phyloP scores from a whole-genome alignment of 345 rosid genomes.

The Cardiospermum halicacabum region DNA sequence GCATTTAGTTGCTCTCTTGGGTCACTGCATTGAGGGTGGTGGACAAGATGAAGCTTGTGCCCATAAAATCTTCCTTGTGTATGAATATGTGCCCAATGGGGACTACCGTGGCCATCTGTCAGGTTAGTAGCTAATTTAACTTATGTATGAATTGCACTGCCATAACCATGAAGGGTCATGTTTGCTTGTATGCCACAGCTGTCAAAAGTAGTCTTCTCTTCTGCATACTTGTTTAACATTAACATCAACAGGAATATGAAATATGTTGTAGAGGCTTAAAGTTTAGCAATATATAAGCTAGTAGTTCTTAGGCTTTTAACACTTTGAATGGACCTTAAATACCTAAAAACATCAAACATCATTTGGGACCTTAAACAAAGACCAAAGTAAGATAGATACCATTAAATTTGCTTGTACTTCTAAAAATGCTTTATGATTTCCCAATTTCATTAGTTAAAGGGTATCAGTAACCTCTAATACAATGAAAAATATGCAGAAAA shows the following conservation, averaged over 20 bases:
- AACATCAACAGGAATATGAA: background rate
- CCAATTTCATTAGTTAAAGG: background rate
- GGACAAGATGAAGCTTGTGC: slow-evolving; percentile 42
- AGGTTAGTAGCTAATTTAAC: slow-evolving; percentile 41
- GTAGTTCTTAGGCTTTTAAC: background rate
- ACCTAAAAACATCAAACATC: background rate
- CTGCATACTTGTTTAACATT: background rate
- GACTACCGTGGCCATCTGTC: slow-evolving; percentile 66
- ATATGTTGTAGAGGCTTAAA: background rate
- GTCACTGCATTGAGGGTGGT: slow-evolving; percentile 62
- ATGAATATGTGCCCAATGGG: slow-evolving; percentile 67
- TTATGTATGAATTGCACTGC: background rate
- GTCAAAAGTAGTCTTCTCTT: background rate
- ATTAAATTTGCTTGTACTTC: background rate
- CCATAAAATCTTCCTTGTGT: slow-evolving; percentile 60
- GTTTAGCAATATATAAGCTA: background rate
- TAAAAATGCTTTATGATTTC: background rate
- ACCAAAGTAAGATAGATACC: background rate
- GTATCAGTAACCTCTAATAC: slow-evolving; percentile 6
- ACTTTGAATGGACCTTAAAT: background rate
- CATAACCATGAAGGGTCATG: background rate
- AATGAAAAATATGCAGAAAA: slow-evolving; percentile 38
- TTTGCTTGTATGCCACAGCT: background rate
- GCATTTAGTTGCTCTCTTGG: slow-evolving; percentile 76
- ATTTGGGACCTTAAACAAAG: background rate